A percentile compares a stretch with the other conserved stretches of the same genome.
Evolutionary conservation across 495 filamentous ascomycete genomes (phyloP).

Genomic region (Cudoniella acicularis): DNA sequence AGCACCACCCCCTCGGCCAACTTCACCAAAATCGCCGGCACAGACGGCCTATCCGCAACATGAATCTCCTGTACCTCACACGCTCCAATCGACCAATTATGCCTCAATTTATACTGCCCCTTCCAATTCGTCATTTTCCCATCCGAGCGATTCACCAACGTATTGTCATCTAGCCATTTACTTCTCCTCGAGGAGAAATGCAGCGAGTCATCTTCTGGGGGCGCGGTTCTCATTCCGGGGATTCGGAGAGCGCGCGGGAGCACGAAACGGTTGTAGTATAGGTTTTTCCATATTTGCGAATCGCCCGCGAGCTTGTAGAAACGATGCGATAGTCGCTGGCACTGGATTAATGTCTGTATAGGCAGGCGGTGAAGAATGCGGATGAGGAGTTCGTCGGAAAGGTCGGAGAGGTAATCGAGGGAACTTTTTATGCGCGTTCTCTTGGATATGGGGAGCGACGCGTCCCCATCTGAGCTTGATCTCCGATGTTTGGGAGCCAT

Average conservation of each 20-base stretch:
- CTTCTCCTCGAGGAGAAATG: slow-evolving; percentile 69
- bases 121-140: slow-evolving; percentile 63
- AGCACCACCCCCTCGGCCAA: slow-evolving; percentile 72
- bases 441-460: slow-evolving; percentile 6
- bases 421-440: slow-evolving; percentile 8
- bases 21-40: slow-evolving; percentile 53
- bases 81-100: slow-evolving; percentile 87
- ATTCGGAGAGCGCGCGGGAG: slow-evolving; percentile 59
- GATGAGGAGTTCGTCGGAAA: slow-evolving; percentile 87
- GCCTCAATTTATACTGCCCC: slow-evolving; percentile 78
- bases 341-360: slow-evolving; percentile 61
- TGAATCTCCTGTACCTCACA: slow-evolving; percentile 76
- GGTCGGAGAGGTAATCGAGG: slow-evolving; percentile 44
- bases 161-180: slow-evolving; percentile 78
- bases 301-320: slow-evolving; percentile 75
- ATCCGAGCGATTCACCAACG: slow-evolving; percentile 41
- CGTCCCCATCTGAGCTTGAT: slow-evolving; percentile 2
- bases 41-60: slow-evolving; percentile 39
- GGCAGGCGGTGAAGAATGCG: slow-evolving; percentile 77
- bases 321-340: slow-evolving; percentile 75
- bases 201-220: slow-evolving; percentile 36
- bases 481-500: slow-evolving; percentile 23
- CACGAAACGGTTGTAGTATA: slow-evolving; percentile 89
- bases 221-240: slow-evolving; percentile 56
- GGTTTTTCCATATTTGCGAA: slow-evolving; percentile 84